Evolutionary conservation across 306 rosid genomes (phyloP), one percentile per base, ranked within the genome.

Genomic region (Citrullus colocynthis): DNA sequence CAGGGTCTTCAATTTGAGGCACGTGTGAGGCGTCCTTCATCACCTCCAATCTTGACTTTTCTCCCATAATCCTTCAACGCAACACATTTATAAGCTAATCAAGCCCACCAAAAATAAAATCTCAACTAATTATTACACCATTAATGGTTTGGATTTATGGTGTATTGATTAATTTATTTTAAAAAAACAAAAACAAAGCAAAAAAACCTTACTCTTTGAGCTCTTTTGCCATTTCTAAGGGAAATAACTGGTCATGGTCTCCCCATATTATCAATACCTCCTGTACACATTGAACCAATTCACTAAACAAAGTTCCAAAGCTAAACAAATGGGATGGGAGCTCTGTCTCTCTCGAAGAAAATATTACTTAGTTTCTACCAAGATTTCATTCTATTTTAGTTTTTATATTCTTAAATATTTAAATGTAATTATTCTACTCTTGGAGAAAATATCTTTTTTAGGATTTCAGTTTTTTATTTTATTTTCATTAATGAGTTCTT

Each of bases 181-280:
- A 0, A 57, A 0, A 6, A 71, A 79, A 30, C 10, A 1, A 17
- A 8, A 59, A 54, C 24, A 24, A 24, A 24, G 1, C 28, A 24
- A 24, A 24, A 24, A 24, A 24, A 59, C 65, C 97, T 10, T 84
- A 92, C 98, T 78, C 80, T 58, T 89, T 89, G 18, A 95, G 88
- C 67, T 92, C 96, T 8, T 60, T 61, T 9, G 96, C 93, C 91
- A 90, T 81, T 74, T 83, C 84, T 63, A 92, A 56, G 0, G 96
- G 98, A 88, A 92, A 92, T 78, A 95, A 80, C 51, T 58, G 78
- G 78, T 95, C 98, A 24, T 81, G 83, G 14, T 92, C 93, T 44
- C 98, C 98, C 98, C 97, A 92, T 30, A 95, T 28, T 37, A 92
- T 74, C 79, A 95, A 82, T 56, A 90, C 97, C 82, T 92, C 97